These are phyloP conservation scores for Colletotrichum scovillei DNA, from an alignment of 2,329 filamentous ascomycete genomes.

Conservation along the genomic window DNA sequence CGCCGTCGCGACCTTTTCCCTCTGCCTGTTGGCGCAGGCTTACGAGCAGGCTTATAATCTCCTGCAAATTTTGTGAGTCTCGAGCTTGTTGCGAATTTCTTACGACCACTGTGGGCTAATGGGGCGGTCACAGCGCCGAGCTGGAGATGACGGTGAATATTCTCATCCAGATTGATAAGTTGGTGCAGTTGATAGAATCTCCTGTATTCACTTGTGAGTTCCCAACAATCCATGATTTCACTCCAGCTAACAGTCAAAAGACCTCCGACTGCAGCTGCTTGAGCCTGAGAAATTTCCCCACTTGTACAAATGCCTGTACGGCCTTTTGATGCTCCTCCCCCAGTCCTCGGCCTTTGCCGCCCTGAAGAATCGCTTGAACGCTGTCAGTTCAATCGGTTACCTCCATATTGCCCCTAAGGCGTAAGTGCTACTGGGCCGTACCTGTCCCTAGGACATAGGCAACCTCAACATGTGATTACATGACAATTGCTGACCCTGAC, in stretches of 20 bases:
- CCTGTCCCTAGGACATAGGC: constrained; percentile 37
- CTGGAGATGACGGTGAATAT: constrained; percentile 99
- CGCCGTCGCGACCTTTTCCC: constrained; percentile 94
- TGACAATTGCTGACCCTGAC: constrained; percentile 39
- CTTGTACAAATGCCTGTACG: constrained; percentile 97
- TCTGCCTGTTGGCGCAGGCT: constrained; percentile 94
- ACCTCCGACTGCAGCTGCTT: constrained; percentile 91
- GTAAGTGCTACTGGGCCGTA: constrained; percentile 64
- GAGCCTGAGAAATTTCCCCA: constrained; percentile 96
- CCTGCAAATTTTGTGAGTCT: constrained; percentile 87
- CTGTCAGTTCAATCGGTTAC: constrained; percentile 96
- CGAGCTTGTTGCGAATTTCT: background rate
- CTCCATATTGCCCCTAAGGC: constrained; percentile 83
- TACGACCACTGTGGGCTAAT: background rate
- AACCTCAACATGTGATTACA: constrained; percentile 44
- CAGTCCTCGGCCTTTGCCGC: constrained; percentile 98
- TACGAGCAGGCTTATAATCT: constrained; percentile 98
- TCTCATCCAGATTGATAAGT: constrained; percentile 97
- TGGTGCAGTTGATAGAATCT: constrained; percentile 95
- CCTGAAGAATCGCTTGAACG: constrained; percentile 95
- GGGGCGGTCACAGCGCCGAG: constrained; percentile 74
- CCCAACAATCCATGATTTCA: background rate
- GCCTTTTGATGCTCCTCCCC: constrained; percentile 96
- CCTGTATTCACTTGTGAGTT: constrained; percentile 94
- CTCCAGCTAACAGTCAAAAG: constrained; percentile 56